Conservation (phyloP, 768 basidiomycete species). For the Tulasnella sp. region DNA sequence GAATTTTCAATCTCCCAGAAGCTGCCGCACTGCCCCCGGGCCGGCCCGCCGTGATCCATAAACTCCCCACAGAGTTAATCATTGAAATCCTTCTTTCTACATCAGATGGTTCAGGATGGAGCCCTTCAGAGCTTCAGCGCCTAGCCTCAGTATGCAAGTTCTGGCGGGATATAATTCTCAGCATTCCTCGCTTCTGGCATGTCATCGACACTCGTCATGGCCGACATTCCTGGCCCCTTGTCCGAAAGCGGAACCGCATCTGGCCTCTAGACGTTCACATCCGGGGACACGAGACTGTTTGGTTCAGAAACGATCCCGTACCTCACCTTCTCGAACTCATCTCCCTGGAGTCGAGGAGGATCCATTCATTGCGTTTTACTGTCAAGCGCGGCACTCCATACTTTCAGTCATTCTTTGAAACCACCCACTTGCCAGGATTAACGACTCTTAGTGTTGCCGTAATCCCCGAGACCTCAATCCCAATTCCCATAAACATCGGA, state of each 20-base stretch:
- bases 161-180: not conserved
- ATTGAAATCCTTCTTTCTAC: not conserved
- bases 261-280: not conserved
- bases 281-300: no score
- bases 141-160: not conserved
- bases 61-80: not conserved
- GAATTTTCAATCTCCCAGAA: no score
- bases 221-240: not conserved
- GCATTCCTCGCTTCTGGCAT: not conserved
- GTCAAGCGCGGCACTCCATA: not conserved
- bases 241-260: not conserved
- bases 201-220: not conserved
- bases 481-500: not conserved
- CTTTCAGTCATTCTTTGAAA: no score
- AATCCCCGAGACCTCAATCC: not conserved
- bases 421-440: no score
- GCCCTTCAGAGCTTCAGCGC: not conserved
- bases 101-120: not conserved
- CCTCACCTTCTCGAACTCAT: not conserved
- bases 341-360: not conserved
- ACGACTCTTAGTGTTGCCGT: no score
- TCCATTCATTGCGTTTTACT: not conserved
- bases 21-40: no score
- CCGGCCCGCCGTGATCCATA: no score
- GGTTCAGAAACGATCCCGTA: not conserved